These are phyloP conservation scores for Rhodofomes roseus DNA, from an alignment of 1,284 basidiomycete species.

Conservation along the genomic window DNA sequence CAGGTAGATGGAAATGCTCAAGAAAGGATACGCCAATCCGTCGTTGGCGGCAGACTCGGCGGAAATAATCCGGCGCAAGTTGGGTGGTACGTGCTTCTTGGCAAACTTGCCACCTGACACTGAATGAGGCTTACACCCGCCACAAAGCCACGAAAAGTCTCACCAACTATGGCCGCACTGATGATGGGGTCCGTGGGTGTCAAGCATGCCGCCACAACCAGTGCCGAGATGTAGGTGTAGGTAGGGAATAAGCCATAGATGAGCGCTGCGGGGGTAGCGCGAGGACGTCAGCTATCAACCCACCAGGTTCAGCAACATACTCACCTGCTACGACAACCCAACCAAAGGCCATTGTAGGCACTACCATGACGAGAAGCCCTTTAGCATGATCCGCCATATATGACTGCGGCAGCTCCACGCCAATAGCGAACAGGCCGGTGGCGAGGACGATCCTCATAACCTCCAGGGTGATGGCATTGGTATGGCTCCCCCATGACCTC, in stretches of 20 bases:
- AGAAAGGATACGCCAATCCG: constrained; percentile 90
- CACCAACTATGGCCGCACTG: constrained; percentile 58
- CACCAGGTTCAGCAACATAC: constrained; percentile 11
- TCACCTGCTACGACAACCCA: constrained; percentile 66
- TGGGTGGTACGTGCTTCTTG: constrained; percentile 79
- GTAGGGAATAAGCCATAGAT: constrained; percentile 68
- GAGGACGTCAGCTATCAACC: background rate
- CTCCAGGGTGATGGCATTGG: constrained; percentile 74
- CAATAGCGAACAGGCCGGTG: constrained; percentile 69
- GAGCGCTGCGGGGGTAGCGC: constrained; percentile 11
- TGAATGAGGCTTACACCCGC: background rate
- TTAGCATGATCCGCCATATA: constrained; percentile 63
- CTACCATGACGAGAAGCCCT: constrained; percentile 60
- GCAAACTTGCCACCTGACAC: constrained; percentile 81
- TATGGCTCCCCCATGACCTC: constrained; percentile 59
- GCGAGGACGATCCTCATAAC: constrained; percentile 69
- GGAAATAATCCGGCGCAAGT: constrained; percentile 81
- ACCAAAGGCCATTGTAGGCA: constrained; percentile 78
- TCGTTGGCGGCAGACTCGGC: constrained; percentile 90
- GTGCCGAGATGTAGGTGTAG: constrained; percentile 68
- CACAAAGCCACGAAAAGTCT: constrained; percentile 5
- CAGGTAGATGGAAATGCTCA: constrained; percentile 86
- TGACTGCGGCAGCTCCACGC: constrained; percentile 65
- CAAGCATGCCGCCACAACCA: constrained; percentile 86
- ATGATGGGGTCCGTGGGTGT: constrained; percentile 93